Conservation (phyloP, 495 filamentous ascomycete genomes). For the Annulohypoxylon stygium region DNA sequence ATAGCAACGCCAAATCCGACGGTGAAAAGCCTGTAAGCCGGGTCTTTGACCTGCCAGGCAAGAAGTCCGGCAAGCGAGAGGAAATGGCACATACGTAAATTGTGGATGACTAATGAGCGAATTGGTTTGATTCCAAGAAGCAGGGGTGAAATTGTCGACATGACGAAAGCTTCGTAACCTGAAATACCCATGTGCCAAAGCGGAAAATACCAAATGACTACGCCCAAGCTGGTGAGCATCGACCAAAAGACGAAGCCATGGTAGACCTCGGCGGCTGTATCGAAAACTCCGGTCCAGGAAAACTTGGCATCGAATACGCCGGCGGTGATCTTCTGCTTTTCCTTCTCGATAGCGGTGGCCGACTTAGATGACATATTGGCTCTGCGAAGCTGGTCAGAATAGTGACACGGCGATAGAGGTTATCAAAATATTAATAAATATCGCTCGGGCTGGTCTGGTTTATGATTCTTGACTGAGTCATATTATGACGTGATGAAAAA, state of each 20-base stretch:
- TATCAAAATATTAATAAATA: conserved; percentile 45
- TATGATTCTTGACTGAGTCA: conserved; percentile 3
- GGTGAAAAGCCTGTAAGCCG: conserved; percentile 81
- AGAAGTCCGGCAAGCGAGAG: conserved; percentile 82
- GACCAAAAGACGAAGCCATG: conserved; percentile 98
- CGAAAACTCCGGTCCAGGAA: conserved; percentile 78
- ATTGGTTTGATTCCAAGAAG: conserved; percentile 80
- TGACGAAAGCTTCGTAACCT: conserved; percentile 90
- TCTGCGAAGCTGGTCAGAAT: conserved; percentile 63
- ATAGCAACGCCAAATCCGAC: conserved; percentile 83
- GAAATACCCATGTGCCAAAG: conserved; percentile 99
- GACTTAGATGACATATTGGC: conserved; percentile 71
- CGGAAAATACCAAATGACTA: conserved; percentile 97
- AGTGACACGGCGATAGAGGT: conserved; percentile 13
- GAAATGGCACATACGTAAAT: conserved; percentile 77
- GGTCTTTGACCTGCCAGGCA: conserved; percentile 80
- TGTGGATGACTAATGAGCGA: conserved; percentile 74
- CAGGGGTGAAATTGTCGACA: conserved; percentile 84
- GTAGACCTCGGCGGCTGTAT: conserved; percentile 90
- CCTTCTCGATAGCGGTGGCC: conserved; percentile 86
- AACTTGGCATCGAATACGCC: conserved; percentile 79
- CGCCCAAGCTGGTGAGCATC: conserved; percentile 85
- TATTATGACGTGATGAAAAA: conserved; percentile 3
- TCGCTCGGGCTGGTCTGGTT: conserved; percentile 46
- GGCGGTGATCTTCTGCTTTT: conserved; percentile 81